Base-by-base conservation (phyloP, 2,329 filamentous ascomycete species). In the Cordyceps javanica region DNA sequence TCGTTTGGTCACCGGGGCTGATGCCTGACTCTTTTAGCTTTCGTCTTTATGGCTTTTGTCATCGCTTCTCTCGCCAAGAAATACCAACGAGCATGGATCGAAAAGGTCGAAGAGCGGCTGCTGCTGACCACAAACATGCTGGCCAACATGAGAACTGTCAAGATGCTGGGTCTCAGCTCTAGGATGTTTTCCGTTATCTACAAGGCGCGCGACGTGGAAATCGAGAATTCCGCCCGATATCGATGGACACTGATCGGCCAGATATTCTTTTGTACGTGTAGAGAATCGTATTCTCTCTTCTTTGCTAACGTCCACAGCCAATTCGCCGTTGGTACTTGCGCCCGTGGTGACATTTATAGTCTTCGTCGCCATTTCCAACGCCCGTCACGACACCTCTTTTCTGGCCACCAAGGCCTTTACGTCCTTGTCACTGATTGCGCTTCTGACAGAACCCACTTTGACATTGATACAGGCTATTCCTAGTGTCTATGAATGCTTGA, bases 61-160 rank as follows among this genome's bases (percentile, higher is more conserved):
- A 62, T 67, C 13, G 63, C 64, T 0, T 55, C 59, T 1, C 11
- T 61, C 5, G 57, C 57, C 5, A 64, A 14, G 53, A 57, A 36
- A 25, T 64, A 11, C 59, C 61, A 19, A 49, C 58, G n/a, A 36
- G 39, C 32, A 62, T 70, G 67, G 67, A 62, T 66, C 7, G 68
- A 66, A 3, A 66, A 67, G 1, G 68, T 70, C 1, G 62, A 71
- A 13, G 62, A 60, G 16, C 62, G 69, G 1, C 60, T 71, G 1
- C 54, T 59, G 0, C 62, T 65, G 0, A 71, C 69, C 0, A 65
- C 68, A 0, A 59, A 62, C 8, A 65, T 70, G 54, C 56, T 71
- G 0, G 62, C 64, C 0, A 62, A 61, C 2, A 70, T 71, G 54
- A 70, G 68, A 25, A 67, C 63, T 1, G 62, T 67, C 30, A 71